Evolutionary conservation across 129 eudicot genomes (phyloP).

Genomic region (Calendula officinalis): DNA sequence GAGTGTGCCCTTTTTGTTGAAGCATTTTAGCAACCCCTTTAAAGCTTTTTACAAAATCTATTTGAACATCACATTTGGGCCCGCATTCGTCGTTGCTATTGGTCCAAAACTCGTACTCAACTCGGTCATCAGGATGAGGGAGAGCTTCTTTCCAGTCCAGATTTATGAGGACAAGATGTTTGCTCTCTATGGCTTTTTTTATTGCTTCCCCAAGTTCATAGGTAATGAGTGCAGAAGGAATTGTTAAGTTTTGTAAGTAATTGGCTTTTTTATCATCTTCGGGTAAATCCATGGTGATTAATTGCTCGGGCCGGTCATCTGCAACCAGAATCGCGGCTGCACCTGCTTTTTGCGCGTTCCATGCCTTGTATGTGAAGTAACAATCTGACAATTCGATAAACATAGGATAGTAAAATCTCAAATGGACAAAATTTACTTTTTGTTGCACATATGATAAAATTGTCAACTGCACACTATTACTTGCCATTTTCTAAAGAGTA

Average conservation of each 20-base stretch:
- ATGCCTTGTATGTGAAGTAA: conserved; percentile 72
- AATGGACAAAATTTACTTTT: not conserved
- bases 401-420: not conserved
- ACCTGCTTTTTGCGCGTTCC: conserved; percentile 86
- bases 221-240: conserved; percentile 71
- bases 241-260: conserved; percentile 66
- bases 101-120: conserved; percentile 87
- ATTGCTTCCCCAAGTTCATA: conserved; percentile 54
- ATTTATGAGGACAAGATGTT: conserved; percentile 49
- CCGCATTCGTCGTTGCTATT: conserved; percentile 87
- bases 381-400: conserved; percentile 49
- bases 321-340: conserved; percentile 80
- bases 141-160: conserved; percentile 84
- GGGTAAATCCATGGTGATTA: conserved; percentile 83
- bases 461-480: too few relatives aligned
- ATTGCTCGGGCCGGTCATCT: conserved; percentile 58
- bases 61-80: conserved; percentile 70
- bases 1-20: conserved; percentile 71
- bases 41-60: conserved; percentile 55
- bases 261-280: conserved; percentile 43
- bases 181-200: conserved; percentile 48
- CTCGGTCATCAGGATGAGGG: conserved; percentile 84
- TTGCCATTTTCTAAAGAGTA: too few relatives aligned
- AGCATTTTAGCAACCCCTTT: conserved; percentile 69
- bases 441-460: not conserved